Evolutionary conservation across 2,329 filamentous ascomycete species (phyloP), one percentile per base, ranked within the genome.

Genomic region (Rachicladosporium sp.): DNA sequence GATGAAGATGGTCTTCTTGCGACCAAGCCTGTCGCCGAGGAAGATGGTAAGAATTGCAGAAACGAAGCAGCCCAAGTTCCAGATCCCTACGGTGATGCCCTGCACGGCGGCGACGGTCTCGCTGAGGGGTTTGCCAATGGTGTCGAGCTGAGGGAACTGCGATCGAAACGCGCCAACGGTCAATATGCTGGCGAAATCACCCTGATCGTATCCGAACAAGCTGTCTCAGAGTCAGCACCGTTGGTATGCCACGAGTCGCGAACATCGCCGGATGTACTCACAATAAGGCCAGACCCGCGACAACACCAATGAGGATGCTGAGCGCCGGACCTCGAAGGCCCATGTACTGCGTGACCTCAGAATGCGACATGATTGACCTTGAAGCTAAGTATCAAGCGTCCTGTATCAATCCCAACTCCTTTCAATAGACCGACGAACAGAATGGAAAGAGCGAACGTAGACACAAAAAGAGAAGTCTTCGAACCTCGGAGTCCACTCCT

Each of bases 151-250:
- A 11, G 62, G 62, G 37, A 65, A 64, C 27, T 55, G 49, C 10
- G 42, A 49, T 2, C 75, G 63, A 49, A 82, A 82, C 2, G 69
- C 68, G 19, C 70, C 62, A 51, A 87, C 70, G 2, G 80, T 84
- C 40, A 88, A 64, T 46, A 88, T 75, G 21, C 48, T 45, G 30
- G 47, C 50, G 7, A 52, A 42, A 37, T 52, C 50, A 33, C 46
- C 62, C 58, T 82, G 79, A 57, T 85, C 82, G 78, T 74, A 75
- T 32, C 72, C 73, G 45, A 75, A 70, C 35, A 47, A 19, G 35
- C 85, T 81, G 78, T 74, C 75, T 33, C 73, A 73, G 46, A 76
- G 70, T 10, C 43, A 38, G 35, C 31, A 47, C 13, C 23, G 36
- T 36, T 30, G 10, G 3, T 7, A 29, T 3, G 3, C 19, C 9